These are phyloP conservation scores for Phoenix roebelenii DNA, from an alignment of 176 grass and related monocot genomes.

Conservation along the genomic window DNA sequence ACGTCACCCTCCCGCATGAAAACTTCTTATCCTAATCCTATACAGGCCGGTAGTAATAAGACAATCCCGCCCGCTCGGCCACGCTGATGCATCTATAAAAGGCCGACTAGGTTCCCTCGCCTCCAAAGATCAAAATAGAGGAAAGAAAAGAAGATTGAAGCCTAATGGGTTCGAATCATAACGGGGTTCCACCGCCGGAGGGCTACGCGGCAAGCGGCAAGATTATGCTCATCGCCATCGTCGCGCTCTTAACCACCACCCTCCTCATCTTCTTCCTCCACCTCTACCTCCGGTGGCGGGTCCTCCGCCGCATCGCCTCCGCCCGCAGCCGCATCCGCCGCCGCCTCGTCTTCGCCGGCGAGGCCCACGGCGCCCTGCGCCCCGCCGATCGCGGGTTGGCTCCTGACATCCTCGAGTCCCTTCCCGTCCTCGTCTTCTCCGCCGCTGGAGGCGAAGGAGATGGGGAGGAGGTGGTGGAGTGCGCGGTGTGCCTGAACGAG, in stretches of 20 bases:
- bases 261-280: slow-evolving; percentile 11
- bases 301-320: neutral
- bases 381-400: slow-evolving; percentile 24
- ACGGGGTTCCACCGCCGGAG: neutral
- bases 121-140: no score
- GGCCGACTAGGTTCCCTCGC: no score
- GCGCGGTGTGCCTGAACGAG: slow-evolving; percentile 77
- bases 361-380: neutral
- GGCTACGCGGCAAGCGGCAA: slow-evolving; percentile 19
- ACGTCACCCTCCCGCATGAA: no score
- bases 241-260: slow-evolving; percentile 11
- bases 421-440: slow-evolving; percentile 27
- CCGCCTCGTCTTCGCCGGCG: slow-evolving; percentile 22
- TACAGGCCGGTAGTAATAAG: no score
- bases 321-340: slow-evolving; percentile 1
- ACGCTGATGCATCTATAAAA: no score
- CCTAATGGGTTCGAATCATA: no score
- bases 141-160: no score
- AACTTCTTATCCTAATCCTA: no score
- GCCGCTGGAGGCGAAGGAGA: slow-evolving; percentile 1
- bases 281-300: slow-evolving; percentile 8
- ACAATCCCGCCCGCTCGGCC: no score
- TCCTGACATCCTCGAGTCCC: slow-evolving; percentile 28
- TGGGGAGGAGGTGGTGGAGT: slow-evolving; percentile 24
- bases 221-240: slow-evolving; percentile 25